phyloP scores from a whole-genome alignment of 2,329 filamentous ascomycete species.

The Thielaviopsis ethacetica region DNA sequence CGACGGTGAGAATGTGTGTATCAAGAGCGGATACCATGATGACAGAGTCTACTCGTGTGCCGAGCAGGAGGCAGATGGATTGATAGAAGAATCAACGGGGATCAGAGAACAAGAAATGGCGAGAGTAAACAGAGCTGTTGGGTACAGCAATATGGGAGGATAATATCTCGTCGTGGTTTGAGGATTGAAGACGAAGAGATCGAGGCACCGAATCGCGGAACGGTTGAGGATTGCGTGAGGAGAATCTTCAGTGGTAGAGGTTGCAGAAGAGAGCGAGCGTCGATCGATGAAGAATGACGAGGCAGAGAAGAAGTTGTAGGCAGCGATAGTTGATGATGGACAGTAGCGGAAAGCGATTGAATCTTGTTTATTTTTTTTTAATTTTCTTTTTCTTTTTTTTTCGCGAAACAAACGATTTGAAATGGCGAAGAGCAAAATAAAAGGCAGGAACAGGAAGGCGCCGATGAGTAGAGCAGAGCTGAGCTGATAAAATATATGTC shows the following conservation, averaged over 20 bases:
- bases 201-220: constrained; percentile 10
- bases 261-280: no score
- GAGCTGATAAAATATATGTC: no score
- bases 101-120: constrained; percentile 4
- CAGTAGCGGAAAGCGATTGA: no score
- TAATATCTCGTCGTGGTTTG: constrained; percentile 6
- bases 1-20: constrained; percentile 77
- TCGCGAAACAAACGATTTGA: no score
- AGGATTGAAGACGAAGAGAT: constrained; percentile 5
- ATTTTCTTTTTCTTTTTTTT: no score
- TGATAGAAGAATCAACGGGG: constrained; percentile 10
- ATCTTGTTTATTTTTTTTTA: no score
- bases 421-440: no score
- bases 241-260: neutral
- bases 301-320: neutral
- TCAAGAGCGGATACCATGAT: constrained; percentile 72
- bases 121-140: neutral
- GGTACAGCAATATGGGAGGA: neutral
- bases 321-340: no score
- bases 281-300: neutral
- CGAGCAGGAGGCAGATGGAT: constrained; percentile 18
- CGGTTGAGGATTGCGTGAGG: neutral
- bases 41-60: constrained; percentile 22
- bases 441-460: no score
- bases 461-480: no score